These are phyloP conservation scores for Colletotrichum falcatum DNA, from an alignment of 2,329 filamentous ascomycete genomes.

Conservation along the genomic window DNA sequence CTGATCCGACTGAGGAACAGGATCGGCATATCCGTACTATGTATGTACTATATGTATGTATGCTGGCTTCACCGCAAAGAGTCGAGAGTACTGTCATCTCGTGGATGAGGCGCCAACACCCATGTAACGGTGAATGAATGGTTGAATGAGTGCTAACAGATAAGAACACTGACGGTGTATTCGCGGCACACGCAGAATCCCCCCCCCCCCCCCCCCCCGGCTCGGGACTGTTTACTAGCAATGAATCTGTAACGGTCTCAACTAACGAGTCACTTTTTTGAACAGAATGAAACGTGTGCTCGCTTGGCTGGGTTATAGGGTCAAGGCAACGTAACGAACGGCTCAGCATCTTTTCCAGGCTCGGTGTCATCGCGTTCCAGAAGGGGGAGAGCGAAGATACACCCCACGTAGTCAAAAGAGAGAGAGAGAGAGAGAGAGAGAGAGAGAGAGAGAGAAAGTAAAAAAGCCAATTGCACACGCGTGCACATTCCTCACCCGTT, in stretches of 20 bases:
- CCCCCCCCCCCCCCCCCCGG: too few species aligned
- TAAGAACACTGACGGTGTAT: neutral
- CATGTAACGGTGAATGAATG: slow-evolving; percentile 29
- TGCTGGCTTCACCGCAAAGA: neutral
- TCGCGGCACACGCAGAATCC: neutral
- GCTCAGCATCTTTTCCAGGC: neutral
- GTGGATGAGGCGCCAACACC: too few species aligned
- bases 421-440: too few species aligned
- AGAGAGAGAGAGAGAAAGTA: neutral
- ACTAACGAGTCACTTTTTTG: too few species aligned
- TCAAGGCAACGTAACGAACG: neutral
- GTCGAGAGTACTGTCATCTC: neutral
- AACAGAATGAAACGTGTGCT: neutral
- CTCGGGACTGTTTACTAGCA: neutral
- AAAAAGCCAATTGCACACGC: too few species aligned
- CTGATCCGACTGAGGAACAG: neutral
- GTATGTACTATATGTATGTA: too few species aligned
- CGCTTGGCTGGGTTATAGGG: neutral
- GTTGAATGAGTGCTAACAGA: slow-evolving; percentile 24
- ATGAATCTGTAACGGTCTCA: neutral
- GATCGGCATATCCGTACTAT: neutral
- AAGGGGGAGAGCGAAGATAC: too few species aligned
- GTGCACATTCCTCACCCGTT: too few species aligned
- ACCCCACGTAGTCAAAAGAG: too few species aligned
- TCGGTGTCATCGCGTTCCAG: neutral